Conservation (phyloP, 805 yeast species). For the Citeromyces nyonsensis region DNA sequence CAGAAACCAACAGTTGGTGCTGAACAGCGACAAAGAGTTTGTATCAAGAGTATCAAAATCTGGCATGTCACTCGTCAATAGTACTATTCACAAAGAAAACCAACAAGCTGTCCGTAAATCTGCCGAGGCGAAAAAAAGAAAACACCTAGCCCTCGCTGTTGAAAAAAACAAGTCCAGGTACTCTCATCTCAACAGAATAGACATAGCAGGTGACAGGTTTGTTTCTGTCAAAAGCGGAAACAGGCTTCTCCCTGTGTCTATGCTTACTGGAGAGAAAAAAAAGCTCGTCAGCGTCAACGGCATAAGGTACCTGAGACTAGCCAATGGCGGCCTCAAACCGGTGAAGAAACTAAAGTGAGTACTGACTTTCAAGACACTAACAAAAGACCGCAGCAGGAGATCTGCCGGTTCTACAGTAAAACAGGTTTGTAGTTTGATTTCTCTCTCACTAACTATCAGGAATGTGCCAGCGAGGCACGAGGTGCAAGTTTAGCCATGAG, state of each 20-base stretch:
- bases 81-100: conserved; percentile 10
- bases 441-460: conserved; percentile 22
- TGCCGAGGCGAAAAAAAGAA: conserved; percentile 6
- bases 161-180: conserved; percentile 18
- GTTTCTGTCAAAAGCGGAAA: conserved; percentile 24
- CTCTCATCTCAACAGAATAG: conserved; percentile 27
- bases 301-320: conserved; percentile 1
- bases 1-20: neutral
- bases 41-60: conserved; percentile 16
- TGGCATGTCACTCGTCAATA: conserved; percentile 22
- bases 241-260: conserved; percentile 21
- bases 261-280: conserved; percentile 2
- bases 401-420: conserved; percentile 20
- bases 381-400: conserved; percentile 8
- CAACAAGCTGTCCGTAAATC: conserved; percentile 6
- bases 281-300: conserved; percentile 4
- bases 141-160: conserved; percentile 7
- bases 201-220: conserved; percentile 23
- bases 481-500: conserved; percentile 41
- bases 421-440: conserved; percentile 16
- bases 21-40: conserved; percentile 5
- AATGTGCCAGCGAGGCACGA: conserved; percentile 30
- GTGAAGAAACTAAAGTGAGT: conserved; percentile 1
- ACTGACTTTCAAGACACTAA: conserved; percentile 2
- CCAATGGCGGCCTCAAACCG: neutral